Conservation (phyloP, 352 stramenopile species). For the Peronospora destructor region DNA sequence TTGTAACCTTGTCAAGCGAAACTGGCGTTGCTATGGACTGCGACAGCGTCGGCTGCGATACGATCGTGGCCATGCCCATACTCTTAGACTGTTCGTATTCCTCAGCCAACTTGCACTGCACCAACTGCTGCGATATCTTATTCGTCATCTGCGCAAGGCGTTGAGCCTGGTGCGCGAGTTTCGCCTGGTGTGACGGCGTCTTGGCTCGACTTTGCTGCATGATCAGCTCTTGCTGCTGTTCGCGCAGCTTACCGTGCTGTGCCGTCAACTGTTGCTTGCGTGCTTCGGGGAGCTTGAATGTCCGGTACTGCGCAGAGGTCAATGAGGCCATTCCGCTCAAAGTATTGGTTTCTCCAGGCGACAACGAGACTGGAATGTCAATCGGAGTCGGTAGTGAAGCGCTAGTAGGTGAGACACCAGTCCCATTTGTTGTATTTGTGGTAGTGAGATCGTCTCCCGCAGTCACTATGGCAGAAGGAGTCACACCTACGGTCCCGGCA, state of each 20-base stretch:
- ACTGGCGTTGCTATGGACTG: constrained; percentile 24
- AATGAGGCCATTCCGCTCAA: constrained; percentile 33
- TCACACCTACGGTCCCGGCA: constrained; percentile 7
- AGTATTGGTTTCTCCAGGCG: constrained; percentile 15
- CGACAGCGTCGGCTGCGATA: constrained; percentile 18
- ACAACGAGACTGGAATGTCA: constrained; percentile 33
- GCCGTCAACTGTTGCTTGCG: constrained; percentile 65
- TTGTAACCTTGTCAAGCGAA: constrained; percentile 34
- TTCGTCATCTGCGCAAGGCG: constrained; percentile 77
- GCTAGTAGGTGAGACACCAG: constrained; percentile 18
- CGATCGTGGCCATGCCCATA: constrained; percentile 28
- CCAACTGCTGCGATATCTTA: constrained; percentile 81
- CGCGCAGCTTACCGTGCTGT: constrained; percentile 61
- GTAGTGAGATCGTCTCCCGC: constrained; percentile 10
- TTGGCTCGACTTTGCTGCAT: constrained; percentile 67
- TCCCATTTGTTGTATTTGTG: constrained; percentile 2
- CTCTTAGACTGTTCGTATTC: constrained; percentile 69
- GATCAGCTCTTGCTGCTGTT: constrained; percentile 77
- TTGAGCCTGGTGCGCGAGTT: constrained; percentile 67
- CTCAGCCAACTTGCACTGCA: constrained; percentile 76
- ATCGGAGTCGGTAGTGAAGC: constrained; percentile 44
- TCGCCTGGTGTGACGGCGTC: constrained; percentile 58
- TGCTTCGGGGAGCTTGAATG: constrained; percentile 55
- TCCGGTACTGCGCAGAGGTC: constrained; percentile 66
- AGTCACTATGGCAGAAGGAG: constrained; percentile 4